Conservation (phyloP, 2,329 filamentous ascomycete genomes). For the Fusarium solani-melongenae region DNA sequence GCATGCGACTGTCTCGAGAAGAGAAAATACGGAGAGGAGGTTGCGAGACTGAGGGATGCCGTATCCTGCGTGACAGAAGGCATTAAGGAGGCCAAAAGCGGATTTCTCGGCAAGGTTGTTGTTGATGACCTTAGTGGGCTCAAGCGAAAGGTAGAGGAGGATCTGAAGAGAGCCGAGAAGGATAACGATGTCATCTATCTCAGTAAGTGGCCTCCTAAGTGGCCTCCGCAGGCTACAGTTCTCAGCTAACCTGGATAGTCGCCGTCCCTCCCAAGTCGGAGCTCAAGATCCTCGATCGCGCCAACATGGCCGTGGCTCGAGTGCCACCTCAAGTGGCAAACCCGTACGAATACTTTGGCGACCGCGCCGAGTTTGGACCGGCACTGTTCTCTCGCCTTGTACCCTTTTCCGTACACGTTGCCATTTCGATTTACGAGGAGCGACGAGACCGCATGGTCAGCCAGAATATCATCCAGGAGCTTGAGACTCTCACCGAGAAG, state of each 20-base stretch:
- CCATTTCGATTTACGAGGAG: slow-evolving; percentile 95
- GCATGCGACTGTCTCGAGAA: slow-evolving; percentile 94
- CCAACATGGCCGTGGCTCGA: slow-evolving; percentile 85
- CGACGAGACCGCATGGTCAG: slow-evolving; percentile 91
- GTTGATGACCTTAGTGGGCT: slow-evolving; percentile 84
- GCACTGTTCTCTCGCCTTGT: slow-evolving; percentile 92
- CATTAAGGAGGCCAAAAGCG: slow-evolving; percentile 79
- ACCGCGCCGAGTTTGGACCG: slow-evolving; percentile 82
- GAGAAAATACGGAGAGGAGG: slow-evolving; percentile 93
- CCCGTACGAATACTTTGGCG: slow-evolving; percentile 82
- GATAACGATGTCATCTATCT: slow-evolving; percentile 98
- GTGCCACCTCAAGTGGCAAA: slow-evolving; percentile 85
- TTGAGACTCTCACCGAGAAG: slow-evolving; percentile 83
- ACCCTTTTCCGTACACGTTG: slow-evolving; percentile 94
- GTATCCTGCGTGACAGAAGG: slow-evolving; percentile 86
- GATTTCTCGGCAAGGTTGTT: slow-evolving; percentile 84
- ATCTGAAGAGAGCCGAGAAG: slow-evolving; percentile 91
- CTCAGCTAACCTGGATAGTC: slow-evolving; percentile 57
- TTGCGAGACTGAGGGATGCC: slow-evolving; percentile 85
- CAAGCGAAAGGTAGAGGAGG: slow-evolving; percentile 85
- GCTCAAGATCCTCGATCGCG: slow-evolving; percentile 84
- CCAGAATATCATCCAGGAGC: slow-evolving; percentile 83
- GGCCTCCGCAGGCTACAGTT: rapidly evolving
- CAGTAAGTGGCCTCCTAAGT: slow-evolving; percentile 63
- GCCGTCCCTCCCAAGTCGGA: slow-evolving; percentile 90